A percentile compares a stretch with the other conserved stretches of the same genome.
phyloP scores from a whole-genome alignment of 2,329 filamentous ascomycete genomes.

The Claviceps pazoutovae region DNA sequence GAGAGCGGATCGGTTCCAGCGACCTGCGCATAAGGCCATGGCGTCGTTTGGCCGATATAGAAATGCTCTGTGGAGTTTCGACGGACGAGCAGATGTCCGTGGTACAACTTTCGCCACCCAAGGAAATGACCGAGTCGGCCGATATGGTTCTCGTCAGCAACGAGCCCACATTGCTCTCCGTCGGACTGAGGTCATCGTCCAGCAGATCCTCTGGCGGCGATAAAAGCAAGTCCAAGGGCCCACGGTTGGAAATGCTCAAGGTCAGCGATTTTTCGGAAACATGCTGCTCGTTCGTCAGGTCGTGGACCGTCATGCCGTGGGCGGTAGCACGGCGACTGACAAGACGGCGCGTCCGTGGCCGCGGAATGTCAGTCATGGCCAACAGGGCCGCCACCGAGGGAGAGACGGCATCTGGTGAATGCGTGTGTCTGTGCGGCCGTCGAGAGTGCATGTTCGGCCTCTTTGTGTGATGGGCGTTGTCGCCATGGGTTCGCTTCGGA shows the following conservation, averaged over 20 bases:
- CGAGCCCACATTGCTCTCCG: constrained; percentile 39
- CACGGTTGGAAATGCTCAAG: constrained; percentile 38
- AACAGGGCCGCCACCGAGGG: constrained; percentile 47
- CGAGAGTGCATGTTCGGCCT: constrained; percentile 24
- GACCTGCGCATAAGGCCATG: constrained; percentile 31
- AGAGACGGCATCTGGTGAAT: constrained; percentile 40
- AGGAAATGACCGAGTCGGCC: constrained; percentile 46
- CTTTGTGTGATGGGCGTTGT: constrained; percentile 23
- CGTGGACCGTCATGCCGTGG: constrained; percentile 28
- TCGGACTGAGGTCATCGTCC: constrained; percentile 33
- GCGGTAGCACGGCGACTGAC: constrained; percentile 30
- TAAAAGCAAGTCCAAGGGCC: constrained; percentile 44
- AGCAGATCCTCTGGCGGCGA: constrained; percentile 44
- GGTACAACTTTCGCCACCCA: constrained; percentile 39
- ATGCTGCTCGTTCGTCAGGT: constrained; percentile 32
- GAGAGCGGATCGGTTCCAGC: constrained; percentile 41
- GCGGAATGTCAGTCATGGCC: constrained; percentile 47
- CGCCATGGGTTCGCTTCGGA: constrained; percentile 28
- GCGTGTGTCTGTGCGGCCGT: constrained; percentile 24
- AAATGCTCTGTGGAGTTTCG: constrained; percentile 32
- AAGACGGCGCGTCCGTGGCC: constrained; percentile 17
- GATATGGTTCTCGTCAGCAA: constrained; percentile 40
- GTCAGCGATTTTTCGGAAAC: constrained; percentile 46
- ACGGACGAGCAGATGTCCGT: constrained; percentile 35
- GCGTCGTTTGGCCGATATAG: constrained; percentile 16